Conservation (phyloP, 192 early-diverging fungal species). For the Geosiphon pyriformis region DNA sequence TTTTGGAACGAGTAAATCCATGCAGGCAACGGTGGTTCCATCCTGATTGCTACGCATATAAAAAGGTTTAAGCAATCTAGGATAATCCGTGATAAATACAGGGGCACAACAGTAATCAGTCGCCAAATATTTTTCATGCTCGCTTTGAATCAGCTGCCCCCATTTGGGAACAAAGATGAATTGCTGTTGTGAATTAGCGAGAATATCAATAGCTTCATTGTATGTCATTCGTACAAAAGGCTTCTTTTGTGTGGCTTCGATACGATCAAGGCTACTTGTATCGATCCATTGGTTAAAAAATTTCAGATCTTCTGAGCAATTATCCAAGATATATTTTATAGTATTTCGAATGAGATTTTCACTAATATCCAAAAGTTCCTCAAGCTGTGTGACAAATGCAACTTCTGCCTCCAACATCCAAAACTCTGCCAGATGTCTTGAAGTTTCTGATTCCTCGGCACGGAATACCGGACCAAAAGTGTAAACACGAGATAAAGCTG, state of each 20-base stretch:
- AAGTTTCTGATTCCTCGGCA: slow-evolving; percentile 75
- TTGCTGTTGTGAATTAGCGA: slow-evolving; percentile 45
- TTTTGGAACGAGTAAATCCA: slow-evolving; percentile 78
- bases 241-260: slow-evolving; percentile 35
- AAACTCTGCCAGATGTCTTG: slow-evolving; percentile 86
- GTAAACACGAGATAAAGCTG: slow-evolving; percentile 69
- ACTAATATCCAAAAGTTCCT: slow-evolving; percentile 60
- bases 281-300: slow-evolving; percentile 60
- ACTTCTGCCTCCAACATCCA: slow-evolving; percentile 93
- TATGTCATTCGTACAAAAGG: slow-evolving; percentile 74
- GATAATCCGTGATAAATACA: slow-evolving; percentile 91
- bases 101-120: slow-evolving; percentile 59
- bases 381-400: slow-evolving; percentile 60
- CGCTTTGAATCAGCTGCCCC: slow-evolving; percentile 71
- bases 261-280: slow-evolving; percentile 33
- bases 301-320: slow-evolving; percentile 47
- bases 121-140: slow-evolving; percentile 83
- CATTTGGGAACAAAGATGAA: slow-evolving; percentile 66
- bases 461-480: slow-evolving; percentile 79
- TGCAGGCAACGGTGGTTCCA: slow-evolving; percentile 68
- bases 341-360: slow-evolving; percentile 58
- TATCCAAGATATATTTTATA: slow-evolving; percentile 51
- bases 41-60: slow-evolving; percentile 68
- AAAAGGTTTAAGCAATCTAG: slow-evolving; percentile 73
- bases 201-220: slow-evolving; percentile 67